Evolutionary conservation across 2,329 filamentous ascomycete species (phyloP), one percentile per base, ranked within the genome.

Genomic region (Calonectria hongkongensis): DNA sequence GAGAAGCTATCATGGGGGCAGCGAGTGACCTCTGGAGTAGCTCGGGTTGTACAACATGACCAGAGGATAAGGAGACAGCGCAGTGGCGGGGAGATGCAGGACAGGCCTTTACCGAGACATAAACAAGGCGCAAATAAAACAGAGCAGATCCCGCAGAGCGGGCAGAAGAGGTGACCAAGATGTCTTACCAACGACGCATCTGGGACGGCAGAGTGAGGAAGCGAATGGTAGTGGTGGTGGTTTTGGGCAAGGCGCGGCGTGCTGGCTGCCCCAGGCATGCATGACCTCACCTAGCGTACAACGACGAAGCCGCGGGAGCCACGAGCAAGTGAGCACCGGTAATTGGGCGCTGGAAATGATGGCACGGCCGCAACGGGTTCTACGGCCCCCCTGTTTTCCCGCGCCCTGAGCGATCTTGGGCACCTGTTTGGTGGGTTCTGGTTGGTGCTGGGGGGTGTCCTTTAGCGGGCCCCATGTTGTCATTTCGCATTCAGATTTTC

Each of bases 391-490:
- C 63, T 66, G 64, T 54, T 66, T 66, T 66, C 64, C 64, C 48
- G 51, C 39, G 16, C 39, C 54, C 39, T 60, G 33, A 60, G 12
- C 36, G 54, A 60, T 60, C 54, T 60, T 39, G 54, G 33, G 33
- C 54, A 60, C 60, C 25, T 39, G 51, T 47, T 60, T 56, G 45
- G 67, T 43, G 36, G 67, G 39, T 47, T 43, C 58, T 63, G 71
- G 73, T 71, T 78, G 76, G 67, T 71, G 74, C 76, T 75, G 76
- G 66, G 45, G 51, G 21, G 45, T 5, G 30, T 50, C 66, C 39
- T 73, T 79, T 73, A 76, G 76, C 78, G 74, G 60, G 71, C 45
- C 66, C 64, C 50, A 78, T 78, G 73, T 51, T 79, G 79, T 80
- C 79, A 80, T 80, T 75, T 79, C 78, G 77, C 79, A 79, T 76